Base-by-base conservation (phyloP, 257 asterid genomes). In the Nicotiana attenuata region DNA sequence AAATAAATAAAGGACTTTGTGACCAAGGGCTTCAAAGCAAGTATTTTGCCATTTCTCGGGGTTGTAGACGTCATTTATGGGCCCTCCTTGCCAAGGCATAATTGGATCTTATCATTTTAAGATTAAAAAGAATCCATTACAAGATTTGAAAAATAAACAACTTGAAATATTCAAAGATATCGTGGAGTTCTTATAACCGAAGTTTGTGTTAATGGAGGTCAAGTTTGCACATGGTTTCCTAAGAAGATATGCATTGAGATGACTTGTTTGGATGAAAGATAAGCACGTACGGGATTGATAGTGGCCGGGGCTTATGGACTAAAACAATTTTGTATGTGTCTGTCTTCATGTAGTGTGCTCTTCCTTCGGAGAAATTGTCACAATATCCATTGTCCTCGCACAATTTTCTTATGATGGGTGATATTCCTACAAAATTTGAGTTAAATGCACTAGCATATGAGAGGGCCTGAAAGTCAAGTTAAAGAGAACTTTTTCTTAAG, bases 21-120 rank as follows among this genome's bases (percentile, higher is more conserved):
- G n/a, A 55, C 78, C 13, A 77, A 35, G 6, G 90, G 94, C 16
- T 47, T 82, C 73, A 82, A 87, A 71, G 77, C 89, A 5, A 91
- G 83, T 82, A 83, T 90, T 29, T 83, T 94, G 81, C 98, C 97
- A 0, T 66, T 94, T 38, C 98, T 97, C 1, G 98, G 95, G 17
- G 47, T 73, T 7, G 97, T 92, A 24, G 95, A 92, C 86, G 97
- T 92, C 9, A 80, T 94, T 57, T 94, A 97, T 83, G 98, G 97
- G 97, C 1, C 98, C 96, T 8, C 98, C 98, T 1, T 93, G 96
- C 61, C 98, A 91, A 85, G 98, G 98, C 64, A 92, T 94, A 47
- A 92, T 97, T 82, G 97, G 97, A 5, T 92, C 84, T 31, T 92
- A 94, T 76, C 86, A 95, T 56, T 91, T 89, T 53, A 86, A 97